These are phyloP conservation scores for Obelidium mucronatum DNA, from an alignment of 192 early-diverging fungal species.

Conservation along the genomic window DNA sequence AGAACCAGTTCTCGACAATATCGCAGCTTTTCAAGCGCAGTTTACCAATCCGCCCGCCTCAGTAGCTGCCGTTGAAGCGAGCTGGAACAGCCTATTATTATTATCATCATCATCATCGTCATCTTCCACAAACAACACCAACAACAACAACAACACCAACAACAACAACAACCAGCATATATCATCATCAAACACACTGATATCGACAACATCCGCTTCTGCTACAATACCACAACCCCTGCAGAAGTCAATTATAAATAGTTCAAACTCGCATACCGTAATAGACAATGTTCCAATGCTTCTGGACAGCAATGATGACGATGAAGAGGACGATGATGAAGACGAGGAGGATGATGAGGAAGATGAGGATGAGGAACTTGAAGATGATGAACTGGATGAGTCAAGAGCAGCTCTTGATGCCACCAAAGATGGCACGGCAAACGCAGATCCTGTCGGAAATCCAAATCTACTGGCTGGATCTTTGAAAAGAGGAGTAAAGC, in stretches of 20 bases:
- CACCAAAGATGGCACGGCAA: too few species aligned
- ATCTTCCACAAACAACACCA: background rate
- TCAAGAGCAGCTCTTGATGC: too few species aligned
- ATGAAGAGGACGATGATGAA: background rate
- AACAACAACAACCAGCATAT: background rate
- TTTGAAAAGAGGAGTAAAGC: too few species aligned
- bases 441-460: too few species aligned
- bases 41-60: background rate
- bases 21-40: background rate
- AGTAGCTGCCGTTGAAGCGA: background rate
- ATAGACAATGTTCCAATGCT: background rate
- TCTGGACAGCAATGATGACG: background rate
- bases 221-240: background rate
- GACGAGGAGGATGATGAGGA: background rate
- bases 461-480: too few species aligned
- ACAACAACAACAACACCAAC: conserved; percentile 4
- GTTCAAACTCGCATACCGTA: background rate
- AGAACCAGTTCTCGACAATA: conserved; percentile 7
- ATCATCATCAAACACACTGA: background rate
- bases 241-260: background rate
- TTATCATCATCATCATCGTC: background rate
- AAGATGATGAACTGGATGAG: too few species aligned
- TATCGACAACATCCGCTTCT: background rate
- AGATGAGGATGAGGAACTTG: background rate
- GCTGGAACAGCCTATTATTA: background rate